phyloP scores from a whole-genome alignment of 305 asterid genomes.

The Solanum aculeatissimum region DNA sequence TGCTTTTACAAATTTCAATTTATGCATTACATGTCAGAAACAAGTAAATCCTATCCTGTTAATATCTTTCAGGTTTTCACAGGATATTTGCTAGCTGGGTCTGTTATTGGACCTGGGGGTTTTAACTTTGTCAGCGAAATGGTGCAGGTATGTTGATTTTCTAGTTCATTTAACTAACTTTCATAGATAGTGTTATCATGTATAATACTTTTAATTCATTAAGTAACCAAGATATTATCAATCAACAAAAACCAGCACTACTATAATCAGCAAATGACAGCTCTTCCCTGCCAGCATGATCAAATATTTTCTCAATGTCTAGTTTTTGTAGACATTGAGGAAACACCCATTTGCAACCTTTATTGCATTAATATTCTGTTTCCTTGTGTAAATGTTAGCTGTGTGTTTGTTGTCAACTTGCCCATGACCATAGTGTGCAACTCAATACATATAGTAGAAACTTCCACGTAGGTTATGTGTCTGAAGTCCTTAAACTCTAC shows the following conservation, averaged over 20 bases:
- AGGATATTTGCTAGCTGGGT: slow-evolving; percentile 81
- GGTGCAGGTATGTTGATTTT: slow-evolving; percentile 57
- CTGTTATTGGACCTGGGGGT: slow-evolving; percentile 84
- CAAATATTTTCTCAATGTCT: background rate
- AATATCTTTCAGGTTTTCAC: slow-evolving; percentile 59
- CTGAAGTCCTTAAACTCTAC: background rate
- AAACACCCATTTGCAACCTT: background rate
- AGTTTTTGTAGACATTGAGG: background rate
- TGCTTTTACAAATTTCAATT: background rate
- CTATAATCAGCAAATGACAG: background rate
- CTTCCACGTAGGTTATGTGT: background rate
- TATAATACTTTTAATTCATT: background rate
- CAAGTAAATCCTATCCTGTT: background rate
- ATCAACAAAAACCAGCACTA: background rate
- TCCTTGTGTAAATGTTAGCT: background rate
- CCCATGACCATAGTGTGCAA: background rate
- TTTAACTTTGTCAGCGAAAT: slow-evolving; percentile 75
- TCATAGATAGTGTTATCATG: background rate
- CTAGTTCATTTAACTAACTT: background rate
- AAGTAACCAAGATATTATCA: background rate
- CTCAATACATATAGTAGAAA: background rate
- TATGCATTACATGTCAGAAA: background rate
- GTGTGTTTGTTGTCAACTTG: background rate
- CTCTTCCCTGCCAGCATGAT: background rate
- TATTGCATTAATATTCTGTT: background rate